Percentiles rank a stretch among this genome's conserved stretches.
Conservation (phyloP, 192 early-diverging fungal species). For the Neocallimastix lanati region DNA sequence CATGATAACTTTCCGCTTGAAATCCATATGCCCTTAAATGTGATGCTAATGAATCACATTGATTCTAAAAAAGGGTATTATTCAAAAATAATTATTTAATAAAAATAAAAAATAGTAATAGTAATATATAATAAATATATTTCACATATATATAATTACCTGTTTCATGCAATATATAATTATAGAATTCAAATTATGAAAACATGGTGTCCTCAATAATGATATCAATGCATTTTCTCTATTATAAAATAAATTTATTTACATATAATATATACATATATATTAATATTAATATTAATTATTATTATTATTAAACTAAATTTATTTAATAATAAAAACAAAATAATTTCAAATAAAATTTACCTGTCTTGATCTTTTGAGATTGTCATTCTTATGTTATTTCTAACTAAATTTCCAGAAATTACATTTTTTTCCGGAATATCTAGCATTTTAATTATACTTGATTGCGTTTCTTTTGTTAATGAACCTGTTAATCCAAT, state of each 20-base stretch:
- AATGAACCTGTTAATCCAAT: constrained; percentile 59
- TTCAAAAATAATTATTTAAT: too few species aligned
- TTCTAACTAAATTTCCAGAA: constrained; percentile 23
- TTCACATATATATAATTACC: too few species aligned
- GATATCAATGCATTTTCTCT: constrained; percentile 32
- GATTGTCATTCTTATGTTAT: constrained; percentile 42
- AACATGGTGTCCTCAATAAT: constrained; percentile 26
- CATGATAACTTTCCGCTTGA: constrained; percentile 59
- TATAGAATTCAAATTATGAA: constrained; percentile 29
- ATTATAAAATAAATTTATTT: too few species aligned
- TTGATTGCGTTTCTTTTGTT: constrained; percentile 25
- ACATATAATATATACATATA: too few species aligned
- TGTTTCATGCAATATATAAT: constrained; percentile 47
- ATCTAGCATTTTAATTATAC: constrained; percentile 37
- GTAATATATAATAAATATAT: too few species aligned
- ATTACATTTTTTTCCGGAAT: constrained; percentile 30
- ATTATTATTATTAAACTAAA: too few species aligned
- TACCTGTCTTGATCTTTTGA: constrained; percentile 13
- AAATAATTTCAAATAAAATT: too few species aligned
- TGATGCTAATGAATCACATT: constrained; percentile 47
- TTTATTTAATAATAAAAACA: too few species aligned
- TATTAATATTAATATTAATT: too few species aligned
- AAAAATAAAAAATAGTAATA: too few species aligned
- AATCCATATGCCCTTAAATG: constrained; percentile 45
- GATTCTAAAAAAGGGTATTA: too few species aligned